These are phyloP conservation scores for Cocos nucifera DNA, from an alignment of 176 grass and related monocot genomes.

Conservation along the genomic window DNA sequence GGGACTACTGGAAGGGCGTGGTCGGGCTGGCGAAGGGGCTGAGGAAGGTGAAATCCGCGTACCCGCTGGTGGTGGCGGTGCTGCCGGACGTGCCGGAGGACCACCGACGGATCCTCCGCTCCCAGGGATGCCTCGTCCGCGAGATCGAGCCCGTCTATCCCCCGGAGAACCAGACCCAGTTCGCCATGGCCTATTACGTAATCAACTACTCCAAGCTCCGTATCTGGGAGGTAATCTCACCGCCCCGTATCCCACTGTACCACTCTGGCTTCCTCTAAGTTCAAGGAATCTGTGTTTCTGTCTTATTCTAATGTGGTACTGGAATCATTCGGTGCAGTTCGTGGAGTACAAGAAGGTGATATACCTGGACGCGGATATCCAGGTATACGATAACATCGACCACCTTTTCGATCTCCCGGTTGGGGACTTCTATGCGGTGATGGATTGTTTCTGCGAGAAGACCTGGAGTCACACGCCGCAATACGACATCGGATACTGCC, in stretches of 20 bases:
- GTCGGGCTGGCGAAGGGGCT: constrained; percentile 72
- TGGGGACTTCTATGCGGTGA: constrained; percentile 49
- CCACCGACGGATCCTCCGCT: constrained; percentile 28
- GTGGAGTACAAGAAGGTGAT: constrained; percentile 70
- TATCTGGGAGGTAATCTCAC: constrained; percentile 61
- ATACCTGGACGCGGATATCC: constrained; percentile 74
- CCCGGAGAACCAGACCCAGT: constrained; percentile 57
- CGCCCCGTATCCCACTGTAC: too few species aligned
- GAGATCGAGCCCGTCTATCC: constrained; percentile 65
- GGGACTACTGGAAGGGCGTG: constrained; percentile 75
- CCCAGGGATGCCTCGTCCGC: constrained; percentile 54
- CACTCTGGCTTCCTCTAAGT: too few species aligned
- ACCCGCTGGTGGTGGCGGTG: constrained; percentile 68
- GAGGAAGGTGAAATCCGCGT: constrained; percentile 27
- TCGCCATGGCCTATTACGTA: constrained; percentile 87
- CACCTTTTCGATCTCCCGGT: constrained; percentile 42
- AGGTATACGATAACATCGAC: constrained; percentile 65
- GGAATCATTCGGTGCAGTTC: constrained; percentile 24
- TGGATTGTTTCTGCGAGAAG: constrained; percentile 94
- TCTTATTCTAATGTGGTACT: not conserved
- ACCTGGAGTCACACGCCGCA: constrained; percentile 78
- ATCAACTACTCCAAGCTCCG: constrained; percentile 98
- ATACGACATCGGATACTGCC: constrained; percentile 65
- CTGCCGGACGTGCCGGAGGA: constrained; percentile 56
- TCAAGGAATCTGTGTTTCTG: too few species aligned